Evolutionary conservation across 2,329 filamentous ascomycete genomes (phyloP), one percentile per base, ranked within the genome.

Genomic region (Alternaria triticina): DNA sequence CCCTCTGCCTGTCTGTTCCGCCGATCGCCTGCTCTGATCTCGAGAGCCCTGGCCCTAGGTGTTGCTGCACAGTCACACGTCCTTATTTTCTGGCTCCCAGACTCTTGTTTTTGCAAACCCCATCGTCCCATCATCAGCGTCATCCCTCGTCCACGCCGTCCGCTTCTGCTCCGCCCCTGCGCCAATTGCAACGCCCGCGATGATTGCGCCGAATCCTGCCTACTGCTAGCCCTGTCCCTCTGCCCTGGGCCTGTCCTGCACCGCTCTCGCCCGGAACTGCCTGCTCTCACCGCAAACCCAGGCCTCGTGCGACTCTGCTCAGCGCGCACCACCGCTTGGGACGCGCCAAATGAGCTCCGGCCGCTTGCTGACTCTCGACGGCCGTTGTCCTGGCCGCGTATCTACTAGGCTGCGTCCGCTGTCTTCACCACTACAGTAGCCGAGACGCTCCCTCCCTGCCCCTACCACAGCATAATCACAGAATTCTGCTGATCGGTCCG

Each of bases 341-440:
- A 71, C 68, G 69, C 71, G 70, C 69, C 75, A 71, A 74, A 77
- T 77, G 75, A 74, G 64, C 64, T 57, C 67, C 67, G 64, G 66
- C 65, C 65, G 57, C 62, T 56, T 64, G 59, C 65, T 68, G 69
- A 69, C 67, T 72, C 68, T 70, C 46, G 59, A 68, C 70, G 72
- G 75, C 72, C 73, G 68, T 70, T 72, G 62, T 66, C 61, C 66
- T 65, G 73, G 72, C 68, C 65, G 70, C 69, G 70, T 68, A 70
- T 71, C 67, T 64, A 49, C 66, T 65, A 68, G 66, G 65, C 62
- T 66, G 50, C 67, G 57, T 63, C 66, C 61, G 57, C 57, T 57
- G 65, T 62, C 62, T 70, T 67, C 72, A 68, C 54, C 44, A 25
- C 51, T 27, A 71, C 63, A 64, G 59, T 64, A 65, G 65, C 69